Conservation (phyloP, 73 alveolate species). For the Paramecium tetraurelia region DNA sequence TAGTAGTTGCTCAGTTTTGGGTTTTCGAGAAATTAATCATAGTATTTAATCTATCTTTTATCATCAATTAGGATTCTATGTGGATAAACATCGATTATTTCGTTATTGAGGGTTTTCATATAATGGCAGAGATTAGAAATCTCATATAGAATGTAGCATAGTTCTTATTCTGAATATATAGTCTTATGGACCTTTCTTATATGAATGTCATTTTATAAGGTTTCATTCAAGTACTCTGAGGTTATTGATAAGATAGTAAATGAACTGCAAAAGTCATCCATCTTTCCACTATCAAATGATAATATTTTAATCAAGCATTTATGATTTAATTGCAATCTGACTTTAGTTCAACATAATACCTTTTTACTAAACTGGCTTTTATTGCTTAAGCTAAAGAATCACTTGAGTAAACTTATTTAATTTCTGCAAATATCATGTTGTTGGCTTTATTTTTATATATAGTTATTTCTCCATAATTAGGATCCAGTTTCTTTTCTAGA, state of each 20-base stretch:
- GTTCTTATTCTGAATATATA: not conserved
- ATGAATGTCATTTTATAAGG: not conserved
- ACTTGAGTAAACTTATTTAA: not conserved
- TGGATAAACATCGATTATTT: not conserved
- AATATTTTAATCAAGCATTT: not conserved
- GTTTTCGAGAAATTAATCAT: not conserved
- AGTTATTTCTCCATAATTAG: not conserved
- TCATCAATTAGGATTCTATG: not conserved
- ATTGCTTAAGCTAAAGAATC: not conserved
- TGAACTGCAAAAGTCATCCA: not conserved
- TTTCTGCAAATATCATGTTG: not conserved
- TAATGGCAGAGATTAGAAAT: not conserved
- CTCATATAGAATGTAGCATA: not conserved
- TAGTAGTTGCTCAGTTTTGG: not conserved
- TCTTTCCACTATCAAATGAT: not conserved
- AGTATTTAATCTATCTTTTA: not conserved
- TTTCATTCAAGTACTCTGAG: not conserved
- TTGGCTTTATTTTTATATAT: not conserved
- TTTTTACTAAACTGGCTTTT: not conserved
- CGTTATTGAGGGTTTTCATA: not conserved
- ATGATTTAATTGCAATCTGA: not conserved
- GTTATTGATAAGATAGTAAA: not conserved
- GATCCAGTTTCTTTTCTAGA: conserved; percentile 5
- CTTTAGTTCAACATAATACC: not conserved
- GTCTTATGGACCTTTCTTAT: not conserved